Evolutionary conservation across 2,329 filamentous ascomycete species (phyloP), one percentile per base, ranked within the genome.

Genomic region (Ceratocystiopsis sp.): DNA sequence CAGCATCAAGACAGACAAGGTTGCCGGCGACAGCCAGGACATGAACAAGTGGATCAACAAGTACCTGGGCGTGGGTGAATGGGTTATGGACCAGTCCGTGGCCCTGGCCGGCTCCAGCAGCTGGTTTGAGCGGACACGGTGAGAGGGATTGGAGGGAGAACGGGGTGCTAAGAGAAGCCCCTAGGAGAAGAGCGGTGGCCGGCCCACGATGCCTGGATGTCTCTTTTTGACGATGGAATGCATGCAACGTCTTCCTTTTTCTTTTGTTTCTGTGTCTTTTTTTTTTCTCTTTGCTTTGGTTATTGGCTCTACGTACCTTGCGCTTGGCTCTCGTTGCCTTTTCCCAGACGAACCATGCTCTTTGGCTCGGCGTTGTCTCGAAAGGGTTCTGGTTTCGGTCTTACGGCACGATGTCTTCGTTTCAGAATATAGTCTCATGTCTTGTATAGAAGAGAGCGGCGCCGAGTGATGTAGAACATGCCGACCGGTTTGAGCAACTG

Each of bases 71-170:
- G 80, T 95, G 16, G 91, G 91, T 54, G 91, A 98, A 67, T 94
- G 86, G 76, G 83, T 95, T 50, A 93, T 98, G 86, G 91, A 98
- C 62, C 83, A 93, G 66, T 93, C 86, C 29, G 85, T 96, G 32
- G 87, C 87, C 36, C 75, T 96, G 45, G 84, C 94, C 59, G 82
- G 85, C 37, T 80, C 82, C 40, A 93, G 84, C 58, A 74, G 80
- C 47, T 98, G 78, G 64, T 98, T 98, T 60, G 87, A 95, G 67
- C 75, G 91, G 57, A 87, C 76, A 61, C 75, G 87, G 66, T 93
- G 42, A 44, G 25, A 11, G 25, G 25, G 25, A 8, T 10, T 11
- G 6, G 10, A 11, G 10, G 25, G 25, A 29, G 21, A 29, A 29
- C 5, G 25, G 25, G 10, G 25, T 21, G 25, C 6, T 8, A 29